Conservation (phyloP, 257 asterid species). For the Nicotiana attenuata region DNA sequence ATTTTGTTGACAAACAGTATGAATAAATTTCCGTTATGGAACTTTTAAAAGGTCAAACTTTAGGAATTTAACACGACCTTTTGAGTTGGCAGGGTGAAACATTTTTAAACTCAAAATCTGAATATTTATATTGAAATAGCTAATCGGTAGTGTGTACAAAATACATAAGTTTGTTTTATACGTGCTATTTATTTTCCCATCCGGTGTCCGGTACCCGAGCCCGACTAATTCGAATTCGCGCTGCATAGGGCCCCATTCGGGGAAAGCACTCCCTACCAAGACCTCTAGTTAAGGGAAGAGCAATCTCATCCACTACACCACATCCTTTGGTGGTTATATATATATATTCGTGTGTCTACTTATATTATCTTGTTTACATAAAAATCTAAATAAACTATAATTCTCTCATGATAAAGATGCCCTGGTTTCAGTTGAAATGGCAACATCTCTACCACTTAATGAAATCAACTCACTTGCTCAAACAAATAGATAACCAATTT, state of each 20-base stretch:
- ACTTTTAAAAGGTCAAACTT: neutral
- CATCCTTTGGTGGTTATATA: too few species aligned
- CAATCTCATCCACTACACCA: too few species aligned
- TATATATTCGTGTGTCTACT: neutral
- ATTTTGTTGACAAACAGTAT: neutral
- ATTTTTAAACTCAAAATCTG: neutral
- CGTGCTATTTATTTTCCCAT: neutral
- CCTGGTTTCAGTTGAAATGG: neutral
- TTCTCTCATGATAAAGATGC: neutral
- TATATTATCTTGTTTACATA: neutral
- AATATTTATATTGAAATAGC: neutral
- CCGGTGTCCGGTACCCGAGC: too few species aligned
- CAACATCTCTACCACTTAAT: neutral
- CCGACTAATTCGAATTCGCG: too few species aligned
- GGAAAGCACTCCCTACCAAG: too few species aligned
- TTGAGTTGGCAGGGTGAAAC: neutral
- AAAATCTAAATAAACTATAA: neutral
- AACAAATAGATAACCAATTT: too few species aligned
- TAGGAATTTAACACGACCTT: neutral
- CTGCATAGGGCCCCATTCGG: too few species aligned
- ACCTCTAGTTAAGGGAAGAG: too few species aligned
- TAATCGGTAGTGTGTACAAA: neutral
- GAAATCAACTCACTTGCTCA: neutral
- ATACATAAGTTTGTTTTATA: neutral
- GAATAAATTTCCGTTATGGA: neutral